Conservation (phyloP, 163 green algal genomes). For the Chlorella variabilis region DNA sequence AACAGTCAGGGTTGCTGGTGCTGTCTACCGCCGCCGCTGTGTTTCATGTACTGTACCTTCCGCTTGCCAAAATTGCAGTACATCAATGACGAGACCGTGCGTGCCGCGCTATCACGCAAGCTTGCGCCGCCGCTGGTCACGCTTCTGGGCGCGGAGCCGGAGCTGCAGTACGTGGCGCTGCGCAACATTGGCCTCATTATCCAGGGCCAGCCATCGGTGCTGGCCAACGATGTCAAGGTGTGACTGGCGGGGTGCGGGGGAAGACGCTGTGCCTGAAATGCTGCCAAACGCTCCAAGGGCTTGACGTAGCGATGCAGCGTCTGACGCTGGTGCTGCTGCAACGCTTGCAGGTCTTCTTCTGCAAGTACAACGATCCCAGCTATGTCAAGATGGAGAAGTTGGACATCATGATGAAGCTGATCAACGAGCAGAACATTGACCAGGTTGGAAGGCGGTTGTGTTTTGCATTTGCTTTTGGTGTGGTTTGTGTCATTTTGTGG, state of each 20-base stretch:
- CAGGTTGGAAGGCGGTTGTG: conserved; percentile 73
- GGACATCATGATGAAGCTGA: conserved; percentile 97
- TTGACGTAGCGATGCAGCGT: neutral
- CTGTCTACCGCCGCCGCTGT: too few species aligned
- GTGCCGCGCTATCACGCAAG: conserved; percentile 84
- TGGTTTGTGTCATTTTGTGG: neutral
- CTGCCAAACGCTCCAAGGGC: too few species aligned
- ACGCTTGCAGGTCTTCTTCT: conserved; percentile 97
- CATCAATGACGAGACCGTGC: conserved; percentile 65
- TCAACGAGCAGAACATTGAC: conserved; percentile 91
- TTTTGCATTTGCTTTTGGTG: neutral
- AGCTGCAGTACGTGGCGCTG: conserved; percentile 99
- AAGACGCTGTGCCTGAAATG: too few species aligned
- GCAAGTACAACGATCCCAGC: conserved; percentile 99
- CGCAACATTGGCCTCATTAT: conserved; percentile 98
- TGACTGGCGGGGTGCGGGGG: neutral
- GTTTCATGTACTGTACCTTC: too few species aligned
- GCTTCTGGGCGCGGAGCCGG: conserved; percentile 90
- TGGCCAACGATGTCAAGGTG: conserved; percentile 97
- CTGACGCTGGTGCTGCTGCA: too few species aligned
- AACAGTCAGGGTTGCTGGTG: too few species aligned
- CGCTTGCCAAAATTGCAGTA: too few species aligned
- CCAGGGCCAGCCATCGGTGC: conserved; percentile 82
- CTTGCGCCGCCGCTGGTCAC: conserved; percentile 97
- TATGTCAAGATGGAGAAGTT: conserved; percentile 99